Evolutionary conservation across 495 filamentous ascomycete species (phyloP).

Genomic region (Neohortaea acidophila): DNA sequence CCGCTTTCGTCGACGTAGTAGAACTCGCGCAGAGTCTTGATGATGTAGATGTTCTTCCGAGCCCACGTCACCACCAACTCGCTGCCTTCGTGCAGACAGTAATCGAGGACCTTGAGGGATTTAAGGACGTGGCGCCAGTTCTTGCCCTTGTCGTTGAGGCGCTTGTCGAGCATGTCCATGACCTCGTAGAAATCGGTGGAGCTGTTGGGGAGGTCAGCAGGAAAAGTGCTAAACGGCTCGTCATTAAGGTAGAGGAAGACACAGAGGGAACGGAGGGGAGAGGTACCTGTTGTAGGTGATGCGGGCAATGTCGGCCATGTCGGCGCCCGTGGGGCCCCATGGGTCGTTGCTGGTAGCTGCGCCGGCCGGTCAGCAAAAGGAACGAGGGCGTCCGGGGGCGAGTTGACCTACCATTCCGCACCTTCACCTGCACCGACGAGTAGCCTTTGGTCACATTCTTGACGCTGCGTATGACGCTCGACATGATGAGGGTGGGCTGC

Average conservation of each 20-base stretch:
- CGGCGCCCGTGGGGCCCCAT: slow-evolving; percentile 95
- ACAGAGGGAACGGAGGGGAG: background rate
- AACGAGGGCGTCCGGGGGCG: no score
- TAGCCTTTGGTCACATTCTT: slow-evolving; percentile 99
- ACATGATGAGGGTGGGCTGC: slow-evolving; percentile 42
- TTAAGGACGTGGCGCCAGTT: slow-evolving; percentile 99
- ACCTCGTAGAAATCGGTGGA: slow-evolving; percentile 98
- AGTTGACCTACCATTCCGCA: slow-evolving; percentile 76
- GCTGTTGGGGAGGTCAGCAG: slow-evolving; percentile 33
- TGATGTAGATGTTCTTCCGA: slow-evolving; percentile 92
- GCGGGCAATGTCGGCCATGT: slow-evolving; percentile 97
- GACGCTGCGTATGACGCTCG: slow-evolving; percentile 91
- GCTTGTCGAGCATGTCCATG: slow-evolving; percentile 99
- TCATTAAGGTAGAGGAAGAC: no score
- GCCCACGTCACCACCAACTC: slow-evolving; percentile 97
- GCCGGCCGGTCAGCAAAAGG: slow-evolving; percentile 11
- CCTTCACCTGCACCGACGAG: slow-evolving; percentile 91
- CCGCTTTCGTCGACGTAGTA: slow-evolving; percentile 90
- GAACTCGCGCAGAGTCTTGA: slow-evolving; percentile 96
- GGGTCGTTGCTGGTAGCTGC: slow-evolving; percentile 96
- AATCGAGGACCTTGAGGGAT: slow-evolving; percentile 93
- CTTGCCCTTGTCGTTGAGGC: slow-evolving; percentile 97
- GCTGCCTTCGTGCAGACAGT: slow-evolving; percentile 93
- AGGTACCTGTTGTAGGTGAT: slow-evolving; percentile 91
- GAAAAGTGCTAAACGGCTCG: no score